Evolutionary conservation across 78 protist genomes (phyloP).

Genomic region (Dictyostelium firmibasis): DNA sequence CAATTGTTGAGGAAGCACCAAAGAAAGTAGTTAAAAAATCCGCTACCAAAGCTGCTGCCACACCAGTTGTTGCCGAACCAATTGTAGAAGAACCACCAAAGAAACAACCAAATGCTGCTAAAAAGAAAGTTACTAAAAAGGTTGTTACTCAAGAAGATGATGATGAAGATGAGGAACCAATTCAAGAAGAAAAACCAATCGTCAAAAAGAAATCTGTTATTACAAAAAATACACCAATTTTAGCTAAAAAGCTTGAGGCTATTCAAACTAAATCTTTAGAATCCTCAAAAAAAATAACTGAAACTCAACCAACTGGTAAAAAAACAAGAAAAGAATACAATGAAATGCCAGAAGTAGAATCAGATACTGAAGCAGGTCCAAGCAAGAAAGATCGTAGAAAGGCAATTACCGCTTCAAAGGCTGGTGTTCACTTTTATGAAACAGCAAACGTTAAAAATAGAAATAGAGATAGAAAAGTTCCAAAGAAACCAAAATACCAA

Average conservation of each 20-base stretch:
- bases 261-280: background rate
- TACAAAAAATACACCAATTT: background rate
- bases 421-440: slow-evolving; percentile 66
- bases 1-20: background rate
- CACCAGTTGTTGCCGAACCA: background rate
- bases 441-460: slow-evolving; percentile 49
- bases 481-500: slow-evolving; percentile 41
- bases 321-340: slow-evolving; percentile 27
- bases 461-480: slow-evolving; percentile 53
- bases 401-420: slow-evolving; percentile 17
- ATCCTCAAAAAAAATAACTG: background rate
- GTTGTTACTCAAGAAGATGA: background rate
- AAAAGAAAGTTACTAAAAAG: slow-evolving; percentile 3
- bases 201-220: background rate
- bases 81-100: background rate
- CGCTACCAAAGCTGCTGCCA: background rate
- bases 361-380: slow-evolving; percentile 43
- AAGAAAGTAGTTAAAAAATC: background rate
- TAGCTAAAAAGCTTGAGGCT: background rate
- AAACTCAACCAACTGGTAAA: background rate
- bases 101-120: background rate
- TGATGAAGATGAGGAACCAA: background rate
- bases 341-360: slow-evolving; percentile 62
- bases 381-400: slow-evolving; percentile 19
- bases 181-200: background rate